These are phyloP conservation scores for Arachnomyces sp. DNA, from an alignment of 2,329 filamentous ascomycete species.

Conservation along the genomic window DNA sequence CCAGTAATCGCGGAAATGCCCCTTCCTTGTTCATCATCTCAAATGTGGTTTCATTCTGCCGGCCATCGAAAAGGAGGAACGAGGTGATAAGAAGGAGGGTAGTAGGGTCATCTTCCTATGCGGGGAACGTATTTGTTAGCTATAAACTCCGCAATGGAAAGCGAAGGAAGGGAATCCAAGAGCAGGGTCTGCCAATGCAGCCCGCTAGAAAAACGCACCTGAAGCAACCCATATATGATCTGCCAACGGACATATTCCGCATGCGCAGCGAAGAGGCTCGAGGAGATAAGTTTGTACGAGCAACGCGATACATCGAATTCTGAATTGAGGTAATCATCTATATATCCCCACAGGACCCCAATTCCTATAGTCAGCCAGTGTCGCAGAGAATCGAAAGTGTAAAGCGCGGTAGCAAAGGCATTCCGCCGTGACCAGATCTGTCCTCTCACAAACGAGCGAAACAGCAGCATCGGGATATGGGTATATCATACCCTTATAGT, in stretches of 20 bases:
- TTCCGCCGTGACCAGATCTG: background rate
- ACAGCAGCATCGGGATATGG: background rate
- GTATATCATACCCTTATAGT: conserved; percentile 52
- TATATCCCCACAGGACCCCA: conserved; percentile 17
- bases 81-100: conserved; percentile 76
- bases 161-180: background rate
- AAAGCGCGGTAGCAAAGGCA: background rate
- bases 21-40: conserved; percentile 81
- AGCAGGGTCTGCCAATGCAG: background rate
- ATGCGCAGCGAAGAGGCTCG: conserved; percentile 65
- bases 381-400: background rate
- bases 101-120: conserved; percentile 72
- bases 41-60: conserved; percentile 68
- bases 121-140: background rate
- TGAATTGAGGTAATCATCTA: conserved; percentile 63
- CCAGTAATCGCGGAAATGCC: conserved; percentile 74
- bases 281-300: conserved; percentile 69
- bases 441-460: background rate
- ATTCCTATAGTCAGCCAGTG: conserved; percentile 7
- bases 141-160: background rate
- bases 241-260: conserved; percentile 84
- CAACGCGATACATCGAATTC: conserved; percentile 76
- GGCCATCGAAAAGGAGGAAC: conserved; percentile 81
- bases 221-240: conserved; percentile 80
- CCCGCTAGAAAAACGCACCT: conserved; percentile 41